phyloP scores from a whole-genome alignment of 768 basidiomycete genomes.

The Boletus speciosus region DNA sequence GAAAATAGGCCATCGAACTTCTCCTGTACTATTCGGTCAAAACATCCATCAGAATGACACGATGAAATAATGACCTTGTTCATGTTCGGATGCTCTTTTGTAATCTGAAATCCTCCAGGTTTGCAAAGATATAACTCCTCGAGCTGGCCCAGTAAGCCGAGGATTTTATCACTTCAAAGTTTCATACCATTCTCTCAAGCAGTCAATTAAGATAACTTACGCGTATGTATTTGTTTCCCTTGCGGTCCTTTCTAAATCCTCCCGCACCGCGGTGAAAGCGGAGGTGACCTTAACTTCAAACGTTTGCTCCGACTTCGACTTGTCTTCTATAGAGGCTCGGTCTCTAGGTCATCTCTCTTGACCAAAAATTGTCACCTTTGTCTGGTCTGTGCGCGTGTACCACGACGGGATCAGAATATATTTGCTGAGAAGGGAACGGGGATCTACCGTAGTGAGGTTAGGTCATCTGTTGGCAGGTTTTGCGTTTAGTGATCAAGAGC shows the following conservation, averaged over 20 bases:
- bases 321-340: slow-evolving; percentile 3
- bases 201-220: slow-evolving; percentile 17
- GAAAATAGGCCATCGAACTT: slow-evolving; percentile 23
- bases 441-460: slow-evolving; percentile 13
- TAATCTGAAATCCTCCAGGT: slow-evolving; percentile 1
- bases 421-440: not conserved
- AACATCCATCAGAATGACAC: not conserved
- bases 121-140: slow-evolving; percentile 20
- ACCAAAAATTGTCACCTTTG: slow-evolving; percentile 9
- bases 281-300: slow-evolving; percentile 20
- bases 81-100: slow-evolving; percentile 6
- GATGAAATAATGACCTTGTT: slow-evolving; percentile 15
- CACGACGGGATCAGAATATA: not conserved
- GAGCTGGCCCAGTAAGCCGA: slow-evolving; percentile 19
- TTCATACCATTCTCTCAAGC: not conserved
- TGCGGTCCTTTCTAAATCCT: slow-evolving; percentile 7
- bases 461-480: slow-evolving; percentile 4
- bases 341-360: not conserved
- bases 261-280: slow-evolving; percentile 15
- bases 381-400: slow-evolving; percentile 1
- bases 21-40: slow-evolving; percentile 15
- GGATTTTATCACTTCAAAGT: slow-evolving; percentile 17
- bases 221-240: slow-evolving; percentile 28
- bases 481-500: not conserved
- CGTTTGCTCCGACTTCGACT: slow-evolving; percentile 14